Evolutionary conservation across 192 early-diverging fungal species (phyloP), one percentile per base, ranked within the genome.

Genomic region (Coemansia sp.): DNA sequence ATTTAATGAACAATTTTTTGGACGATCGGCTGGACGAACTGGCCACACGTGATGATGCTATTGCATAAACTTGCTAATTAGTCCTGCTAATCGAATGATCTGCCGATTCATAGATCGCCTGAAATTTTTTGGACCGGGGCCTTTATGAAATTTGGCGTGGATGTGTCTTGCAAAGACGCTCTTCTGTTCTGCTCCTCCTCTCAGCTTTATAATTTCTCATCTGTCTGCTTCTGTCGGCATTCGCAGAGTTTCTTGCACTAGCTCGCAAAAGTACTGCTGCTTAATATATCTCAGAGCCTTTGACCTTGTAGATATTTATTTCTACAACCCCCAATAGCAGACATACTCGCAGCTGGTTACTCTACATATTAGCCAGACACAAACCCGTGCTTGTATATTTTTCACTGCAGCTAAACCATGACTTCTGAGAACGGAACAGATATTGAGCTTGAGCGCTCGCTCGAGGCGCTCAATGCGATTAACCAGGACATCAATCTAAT

Each of bases 401-500:
- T 12, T 45, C 3, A 45, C 43, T 45, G 2, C 2, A 45, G 43
- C 14, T 6, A 8, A 22, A 69, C 27, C 4, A 74, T 80, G 72
- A 65, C 65, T 23, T 56, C 59, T 7, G 72, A 70, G 24, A 80
- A 62, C 51, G 69, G 65, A 60, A 58, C 37, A n/a, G 23, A 23
- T 24, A 50, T 50, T 6, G 77, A 61, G 47, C 58, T 76, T 37
- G 66, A 76, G 63, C 52, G 60, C 22, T 58, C 69, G 32, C 69
- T 81, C 52, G 35, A 60, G 17, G 70, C 72, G 21, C 69, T 81
- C 3, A 43, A 56, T 3, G 57, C 61, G 19, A 73, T 80, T 19
- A 74, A 80, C 63, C 35, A 43, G 25, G 77, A 73, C 4, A 80
- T 80, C 41, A 65, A 66, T 22, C 62, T 70, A 0, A 67, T 80